Percentiles rank a stretch among this genome's conserved stretches.
Conservation (phyloP, 768 basidiomycete species). For the Paxillus rubicundulus region DNA sequence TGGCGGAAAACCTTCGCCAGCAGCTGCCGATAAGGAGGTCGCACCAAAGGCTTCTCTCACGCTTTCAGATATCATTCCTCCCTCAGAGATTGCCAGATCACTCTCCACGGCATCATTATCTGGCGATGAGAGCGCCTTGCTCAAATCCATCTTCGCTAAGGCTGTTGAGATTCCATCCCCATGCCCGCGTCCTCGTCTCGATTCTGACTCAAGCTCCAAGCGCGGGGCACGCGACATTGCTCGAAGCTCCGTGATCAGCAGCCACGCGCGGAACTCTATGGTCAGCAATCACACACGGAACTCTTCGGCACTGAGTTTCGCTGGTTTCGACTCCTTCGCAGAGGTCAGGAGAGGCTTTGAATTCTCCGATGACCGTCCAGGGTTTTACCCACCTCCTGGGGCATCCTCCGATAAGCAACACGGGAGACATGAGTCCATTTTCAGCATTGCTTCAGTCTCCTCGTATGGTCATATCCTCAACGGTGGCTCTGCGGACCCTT, state of each 20-base stretch:
- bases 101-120: slow-evolving; percentile 44
- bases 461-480: slow-evolving; percentile 72
- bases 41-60: slow-evolving; percentile 43
- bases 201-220: slow-evolving; percentile 47
- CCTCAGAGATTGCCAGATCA: slow-evolving; percentile 49
- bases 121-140: slow-evolving; percentile 50
- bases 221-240: slow-evolving; percentile 22
- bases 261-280: slow-evolving; percentile 27
- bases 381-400: slow-evolving; percentile 60
- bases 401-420: slow-evolving; percentile 40
- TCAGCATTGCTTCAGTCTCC: slow-evolving; percentile 77
- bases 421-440: slow-evolving; percentile 53
- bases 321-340: slow-evolving; percentile 71
- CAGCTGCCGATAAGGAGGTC: slow-evolving; percentile 6
- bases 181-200: slow-evolving; percentile 33
- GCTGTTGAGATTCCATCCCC: slow-evolving; percentile 39
- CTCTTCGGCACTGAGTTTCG: slow-evolving; percentile 61
- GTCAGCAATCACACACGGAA: slow-evolving; percentile 32
- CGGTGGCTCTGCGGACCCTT: slow-evolving; percentile 64
- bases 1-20: slow-evolving; percentile 45
- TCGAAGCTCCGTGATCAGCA: slow-evolving; percentile 13
- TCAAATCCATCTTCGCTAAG: slow-evolving; percentile 55
- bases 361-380: slow-evolving; percentile 57
- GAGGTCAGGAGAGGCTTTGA: slow-evolving; percentile 81
- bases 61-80: slow-evolving; percentile 75